A percentile compares a stretch with the other conserved stretches of the same genome.
phyloP scores from a whole-genome alignment of 108 stramenopile genomes.

The Cyclotella atomus region DNA sequence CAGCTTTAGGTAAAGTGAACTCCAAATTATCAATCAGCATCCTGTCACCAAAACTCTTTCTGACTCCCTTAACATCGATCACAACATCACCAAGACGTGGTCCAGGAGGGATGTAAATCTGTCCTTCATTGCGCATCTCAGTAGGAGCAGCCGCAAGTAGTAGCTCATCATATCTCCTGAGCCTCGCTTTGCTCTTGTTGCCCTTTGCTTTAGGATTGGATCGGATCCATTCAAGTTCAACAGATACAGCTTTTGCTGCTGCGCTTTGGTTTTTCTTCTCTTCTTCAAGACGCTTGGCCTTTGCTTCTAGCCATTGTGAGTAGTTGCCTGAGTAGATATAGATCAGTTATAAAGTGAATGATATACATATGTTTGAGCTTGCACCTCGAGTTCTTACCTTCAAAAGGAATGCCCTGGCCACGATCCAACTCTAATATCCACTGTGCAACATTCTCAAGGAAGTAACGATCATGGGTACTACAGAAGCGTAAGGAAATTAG shows the following conservation, averaged over 20 bases:
- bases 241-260: slow-evolving; percentile 78
- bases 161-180: slow-evolving; percentile 90
- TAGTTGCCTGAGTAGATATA: too few species aligned
- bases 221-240: slow-evolving; percentile 93
- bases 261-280: slow-evolving; percentile 88
- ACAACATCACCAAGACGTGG: slow-evolving; percentile 91
- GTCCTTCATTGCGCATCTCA: slow-evolving; percentile 78
- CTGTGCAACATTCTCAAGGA: slow-evolving; percentile 93
- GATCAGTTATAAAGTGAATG: neutral
- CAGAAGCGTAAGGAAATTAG: neutral
- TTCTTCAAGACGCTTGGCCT: slow-evolving; percentile 82
- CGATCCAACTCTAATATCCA: slow-evolving; percentile 98
- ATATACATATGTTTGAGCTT: neutral
- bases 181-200: slow-evolving; percentile 89
- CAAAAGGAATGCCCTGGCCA: slow-evolving; percentile 91
- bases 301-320: slow-evolving; percentile 90
- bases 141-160: slow-evolving; percentile 77
- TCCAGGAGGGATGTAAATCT: slow-evolving; percentile 96
- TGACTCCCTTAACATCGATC: slow-evolving; percentile 73
- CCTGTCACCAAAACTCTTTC: slow-evolving; percentile 82
- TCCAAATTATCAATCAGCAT: slow-evolving; percentile 84
- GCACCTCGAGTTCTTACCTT: slow-evolving; percentile 39
- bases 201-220: slow-evolving; percentile 90
- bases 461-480: slow-evolving; percentile 88
- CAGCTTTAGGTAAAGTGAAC: slow-evolving; percentile 89